Conservation (phyloP, 805 yeast species). For the Ogataea chonburiensis region DNA sequence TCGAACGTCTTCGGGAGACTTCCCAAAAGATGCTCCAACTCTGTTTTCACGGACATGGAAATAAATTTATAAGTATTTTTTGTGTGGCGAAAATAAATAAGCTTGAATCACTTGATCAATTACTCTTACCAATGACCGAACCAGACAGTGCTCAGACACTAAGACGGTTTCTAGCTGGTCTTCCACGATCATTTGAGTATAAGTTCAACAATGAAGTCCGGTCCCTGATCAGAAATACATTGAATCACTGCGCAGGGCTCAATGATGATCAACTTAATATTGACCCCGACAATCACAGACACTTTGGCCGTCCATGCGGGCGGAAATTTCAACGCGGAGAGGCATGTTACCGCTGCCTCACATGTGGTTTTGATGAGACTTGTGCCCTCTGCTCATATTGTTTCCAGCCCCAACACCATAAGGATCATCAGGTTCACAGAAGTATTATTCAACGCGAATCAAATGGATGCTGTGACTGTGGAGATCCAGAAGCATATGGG, state of each 20-base stretch:
- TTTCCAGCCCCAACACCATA: conserved; percentile 65
- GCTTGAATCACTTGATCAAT: background rate
- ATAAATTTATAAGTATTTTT: no score
- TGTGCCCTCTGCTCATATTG: conserved; percentile 82
- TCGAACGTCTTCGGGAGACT: conserved; percentile 18
- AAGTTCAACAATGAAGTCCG: conserved; percentile 32
- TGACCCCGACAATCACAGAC: conserved; percentile 35
- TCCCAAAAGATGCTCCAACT: conserved; percentile 13
- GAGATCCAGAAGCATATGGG: conserved; percentile 83
- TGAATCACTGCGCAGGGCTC: conserved; percentile 26
- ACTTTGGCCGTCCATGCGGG: conserved; percentile 71
- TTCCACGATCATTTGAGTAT: conserved; percentile 38
- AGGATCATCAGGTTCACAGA: conserved; percentile 68
- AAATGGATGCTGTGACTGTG: conserved; percentile 86
- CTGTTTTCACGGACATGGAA: conserved; percentile 4
- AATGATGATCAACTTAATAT: conserved; percentile 20
- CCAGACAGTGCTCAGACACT: conserved; percentile 17
- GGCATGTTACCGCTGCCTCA: conserved; percentile 73
- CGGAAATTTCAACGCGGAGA: conserved; percentile 73
- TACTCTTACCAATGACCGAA: conserved; percentile 5
- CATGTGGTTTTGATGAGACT: conserved; percentile 78
- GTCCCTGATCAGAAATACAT: conserved; percentile 39
- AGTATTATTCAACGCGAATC: conserved; percentile 63
- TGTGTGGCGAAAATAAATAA: conserved; percentile 12
- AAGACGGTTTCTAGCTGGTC: conserved; percentile 37